Evolutionary conservation across 768 basidiomycete genomes (phyloP), one percentile per base, ranked within the genome.

Genomic region (Rhodosporidiobolus odoratus): DNA sequence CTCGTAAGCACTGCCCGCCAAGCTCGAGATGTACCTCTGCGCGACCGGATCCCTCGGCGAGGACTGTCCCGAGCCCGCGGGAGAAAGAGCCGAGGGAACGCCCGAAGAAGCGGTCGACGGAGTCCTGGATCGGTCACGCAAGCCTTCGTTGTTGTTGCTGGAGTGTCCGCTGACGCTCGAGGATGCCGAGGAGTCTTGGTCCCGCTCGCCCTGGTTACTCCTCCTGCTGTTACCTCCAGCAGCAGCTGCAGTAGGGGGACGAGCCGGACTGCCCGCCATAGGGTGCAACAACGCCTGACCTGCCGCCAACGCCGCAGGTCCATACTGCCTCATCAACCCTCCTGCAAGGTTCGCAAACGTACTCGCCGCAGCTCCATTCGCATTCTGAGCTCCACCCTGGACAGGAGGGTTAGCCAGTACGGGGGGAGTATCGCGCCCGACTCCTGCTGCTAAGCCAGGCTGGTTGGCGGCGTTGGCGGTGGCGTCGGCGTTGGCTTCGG

Each of bases 291-390:
- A 45, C 32, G 66, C 66, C 12, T 52, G 34, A 0, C 66, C 71
- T 2, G 71, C 71, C 21, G 71, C 66, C n/a, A 72, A 21, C 43
- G 66, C 71, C 15, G 66, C 62, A 16, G 71, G 71, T 2, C 66
- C 71, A 25, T 72, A 72, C 58, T 35, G 21, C n/a, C 71, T 37
- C 19, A 68, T 21, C 30, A 59, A 27, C 4, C 61, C 45, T 1
- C 57, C 62, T 6, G 58, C 66, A 50, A 68, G 30, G 16, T 23
- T 35, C 30, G 62, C 58, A 25, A 68, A 53, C 4, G 65, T 40
- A 19, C 32, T 52, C 34, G 60, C 60, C 21, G 43, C 57, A 17
- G n/a, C 12, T 1, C 57, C 35, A 13, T 35, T 1, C 23, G 53
- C 17, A 4, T n/a, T 53, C 17, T 40, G 41, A 2, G 40, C 48